Conservation (phyloP, 202 grass and related monocot genomes). For the Musa balbisiana region DNA sequence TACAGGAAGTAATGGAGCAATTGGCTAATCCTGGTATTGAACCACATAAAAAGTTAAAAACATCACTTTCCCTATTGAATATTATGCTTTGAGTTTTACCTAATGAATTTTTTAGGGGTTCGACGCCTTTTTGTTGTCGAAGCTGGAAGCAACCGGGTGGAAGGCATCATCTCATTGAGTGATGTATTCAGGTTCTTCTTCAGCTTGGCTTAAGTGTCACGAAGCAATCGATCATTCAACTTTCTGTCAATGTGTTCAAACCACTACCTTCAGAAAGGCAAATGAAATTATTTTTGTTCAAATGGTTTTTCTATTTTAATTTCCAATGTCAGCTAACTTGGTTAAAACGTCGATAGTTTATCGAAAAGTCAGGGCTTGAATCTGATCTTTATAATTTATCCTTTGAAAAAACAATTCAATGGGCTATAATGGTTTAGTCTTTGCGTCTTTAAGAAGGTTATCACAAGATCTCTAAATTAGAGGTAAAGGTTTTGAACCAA, state of each 20-base stretch:
- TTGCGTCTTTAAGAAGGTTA: neutral
- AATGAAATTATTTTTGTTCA: constrained; percentile 5
- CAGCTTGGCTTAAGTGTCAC: constrained; percentile 3
- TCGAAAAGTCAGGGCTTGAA: neutral
- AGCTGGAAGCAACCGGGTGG: constrained; percentile 18
- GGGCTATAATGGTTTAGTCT: constrained; percentile 10
- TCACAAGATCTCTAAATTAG: constrained; percentile 9
- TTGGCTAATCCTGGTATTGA: constrained; percentile 21
- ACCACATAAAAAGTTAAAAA: neutral
- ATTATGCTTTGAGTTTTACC: neutral
- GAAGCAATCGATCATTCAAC: constrained; percentile 1
- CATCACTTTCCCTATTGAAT: neutral
- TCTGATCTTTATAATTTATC: neutral
- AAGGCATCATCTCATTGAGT: constrained; percentile 23
- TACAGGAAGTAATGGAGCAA: constrained; percentile 25
- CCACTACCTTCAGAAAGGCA: neutral
- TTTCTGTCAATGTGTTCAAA: neutral
- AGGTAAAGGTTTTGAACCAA: neutral
- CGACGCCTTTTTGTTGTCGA: constrained; percentile 17
- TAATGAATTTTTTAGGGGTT: constrained; percentile 11
- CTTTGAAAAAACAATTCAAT: neutral
- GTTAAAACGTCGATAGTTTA: no score
- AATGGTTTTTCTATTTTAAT: neutral
- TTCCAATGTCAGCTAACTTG: neutral
- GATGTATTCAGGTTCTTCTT: constrained; percentile 30